Conservation (phyloP, 352 stramenopile genomes). For the Blastocystis sp. region DNA sequence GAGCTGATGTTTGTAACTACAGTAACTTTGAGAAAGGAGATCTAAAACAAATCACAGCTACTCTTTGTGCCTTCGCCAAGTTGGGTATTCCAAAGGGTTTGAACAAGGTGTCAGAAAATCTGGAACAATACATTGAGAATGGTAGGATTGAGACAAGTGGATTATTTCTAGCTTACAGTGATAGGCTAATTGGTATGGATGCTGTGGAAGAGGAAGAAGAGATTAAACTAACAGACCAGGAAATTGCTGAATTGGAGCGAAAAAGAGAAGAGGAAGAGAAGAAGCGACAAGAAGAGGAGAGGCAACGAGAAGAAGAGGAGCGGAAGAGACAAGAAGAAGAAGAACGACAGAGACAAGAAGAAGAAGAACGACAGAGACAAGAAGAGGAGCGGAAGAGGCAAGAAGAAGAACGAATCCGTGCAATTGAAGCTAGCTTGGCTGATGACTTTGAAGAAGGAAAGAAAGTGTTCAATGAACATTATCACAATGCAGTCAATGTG, state of each 20-base stretch:
- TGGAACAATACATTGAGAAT: slow-evolving; percentile 37
- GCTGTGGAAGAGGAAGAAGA: slow-evolving; percentile 37
- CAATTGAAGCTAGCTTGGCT: too few relatives aligned
- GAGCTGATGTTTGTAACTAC: slow-evolving; percentile 58
- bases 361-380: not conserved
- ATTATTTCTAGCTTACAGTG: slow-evolving; percentile 7
- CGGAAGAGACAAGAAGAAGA: not conserved
- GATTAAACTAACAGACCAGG: slow-evolving; percentile 37
- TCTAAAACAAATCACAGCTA: slow-evolving; percentile 58
- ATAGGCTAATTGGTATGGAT: not conserved
- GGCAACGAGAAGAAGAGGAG: not conserved
- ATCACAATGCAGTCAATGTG: not conserved
- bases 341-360: not conserved
- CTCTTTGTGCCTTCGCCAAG: slow-evolving; percentile 53
- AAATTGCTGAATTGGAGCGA: not conserved
- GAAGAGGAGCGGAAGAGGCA: not conserved
- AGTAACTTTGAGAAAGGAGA: slow-evolving; percentile 54
- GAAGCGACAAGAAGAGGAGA: not conserved
- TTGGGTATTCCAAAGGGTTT: slow-evolving; percentile 49
- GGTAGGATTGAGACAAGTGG: not conserved
- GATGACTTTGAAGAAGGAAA: not conserved
- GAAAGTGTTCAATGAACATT: not conserved
- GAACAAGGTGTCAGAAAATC: slow-evolving; percentile 39
- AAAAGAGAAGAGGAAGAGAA: slow-evolving; percentile 7
- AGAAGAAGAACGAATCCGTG: not conserved